Evolutionary conservation across 495 filamentous ascomycete genomes (phyloP).

Genomic region (Endocarpon pusillum): DNA sequence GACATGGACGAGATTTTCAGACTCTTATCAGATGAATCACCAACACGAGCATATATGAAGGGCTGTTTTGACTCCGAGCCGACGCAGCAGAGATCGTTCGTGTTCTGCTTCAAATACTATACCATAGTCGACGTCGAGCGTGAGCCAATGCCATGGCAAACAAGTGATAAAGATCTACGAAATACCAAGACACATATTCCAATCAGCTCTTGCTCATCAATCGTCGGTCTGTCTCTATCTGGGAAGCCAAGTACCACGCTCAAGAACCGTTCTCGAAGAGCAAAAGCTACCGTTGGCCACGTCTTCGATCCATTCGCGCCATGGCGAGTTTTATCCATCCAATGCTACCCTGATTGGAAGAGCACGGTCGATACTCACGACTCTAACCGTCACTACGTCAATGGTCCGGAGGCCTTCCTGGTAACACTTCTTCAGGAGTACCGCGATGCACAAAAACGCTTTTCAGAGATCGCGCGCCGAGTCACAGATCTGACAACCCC

Average conservation of each 20-base stretch:
- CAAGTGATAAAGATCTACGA: slow-evolving; percentile 17
- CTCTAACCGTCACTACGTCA: slow-evolving; percentile 27
- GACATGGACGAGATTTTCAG: slow-evolving; percentile 35
- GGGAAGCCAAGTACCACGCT: slow-evolving; percentile 20
- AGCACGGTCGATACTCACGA: slow-evolving; percentile 30
- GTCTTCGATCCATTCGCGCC: slow-evolving; percentile 30
- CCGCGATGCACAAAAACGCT: slow-evolving; percentile 31
- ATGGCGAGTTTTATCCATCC: slow-evolving; percentile 34
- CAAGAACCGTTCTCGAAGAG: slow-evolving; percentile 18
- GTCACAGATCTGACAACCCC: slow-evolving; percentile 34
- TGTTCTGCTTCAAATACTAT: slow-evolving; percentile 39
- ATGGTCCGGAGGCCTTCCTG: slow-evolving; percentile 36
- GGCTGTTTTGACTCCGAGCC: slow-evolving; percentile 20
- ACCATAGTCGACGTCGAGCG: slow-evolving; percentile 28
- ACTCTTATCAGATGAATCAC: slow-evolving; percentile 20
- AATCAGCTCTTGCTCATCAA: slow-evolving; percentile 29
- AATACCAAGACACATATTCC: slow-evolving; percentile 24
- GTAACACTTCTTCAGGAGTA: slow-evolving; percentile 30
- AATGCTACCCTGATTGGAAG: slow-evolving; percentile 34
- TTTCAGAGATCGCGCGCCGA: slow-evolving; percentile 24
- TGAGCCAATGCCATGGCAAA: slow-evolving; percentile 34
- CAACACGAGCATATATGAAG: slow-evolving; percentile 20
- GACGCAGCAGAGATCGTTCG: slow-evolving; percentile 26
- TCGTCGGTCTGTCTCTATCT: slow-evolving; percentile 29
- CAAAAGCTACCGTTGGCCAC: slow-evolving; percentile 18